Evolutionary conservation across 116 monocot species (phyloP), one percentile per base, ranked within the genome.

Genomic region (Phalaenopsis hybrid): DNA sequence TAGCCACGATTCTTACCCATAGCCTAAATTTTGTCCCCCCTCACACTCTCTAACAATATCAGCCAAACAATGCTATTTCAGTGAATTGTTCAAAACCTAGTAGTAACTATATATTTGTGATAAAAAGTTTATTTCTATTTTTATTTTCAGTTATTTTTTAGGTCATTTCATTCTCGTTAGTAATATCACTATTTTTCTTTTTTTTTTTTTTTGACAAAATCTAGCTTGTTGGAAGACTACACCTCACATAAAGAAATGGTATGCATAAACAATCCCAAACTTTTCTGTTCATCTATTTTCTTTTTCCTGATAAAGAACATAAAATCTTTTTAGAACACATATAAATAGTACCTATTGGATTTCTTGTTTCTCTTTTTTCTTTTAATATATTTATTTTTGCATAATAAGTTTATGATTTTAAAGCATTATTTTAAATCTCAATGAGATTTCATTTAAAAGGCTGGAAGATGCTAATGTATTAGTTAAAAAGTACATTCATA

Each of bases 211-310:
- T 1, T 58, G 17, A 55, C 50, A 12, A 75, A 74, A 83, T 86
- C 85, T 88, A 97, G 97, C 89, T 77, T 97, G 97, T 87, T 97
- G 97, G 97, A 85, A 21, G 17, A 81, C 7, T 63, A 92, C 94
- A 5, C 89, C 89, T 81, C 94, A 91, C 84, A 57, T 94, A 81
- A 73, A 28, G 5, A 51, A 72, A 18, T 43, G 81, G 74, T 79
- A 79, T 69, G 48, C 68, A 11, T 46, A 55, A 0, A 25, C 21
- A 52, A 44, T 1, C 25, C 75, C 15, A 4, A 75, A 9, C 15
- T 6, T 50, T 16, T 46, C 0, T 1, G 13, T 75, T 45, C 28
- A 18, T 46, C 15, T 0, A 18, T 46, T 13, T 0, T 21, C 20
- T 20, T 16, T 44, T 10, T 75, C n/a, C 46, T 75, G 46, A 44